Evolutionary conservation across 2,329 filamentous ascomycete species (phyloP).

Genomic region (Stachybotrys echinatus): DNA sequence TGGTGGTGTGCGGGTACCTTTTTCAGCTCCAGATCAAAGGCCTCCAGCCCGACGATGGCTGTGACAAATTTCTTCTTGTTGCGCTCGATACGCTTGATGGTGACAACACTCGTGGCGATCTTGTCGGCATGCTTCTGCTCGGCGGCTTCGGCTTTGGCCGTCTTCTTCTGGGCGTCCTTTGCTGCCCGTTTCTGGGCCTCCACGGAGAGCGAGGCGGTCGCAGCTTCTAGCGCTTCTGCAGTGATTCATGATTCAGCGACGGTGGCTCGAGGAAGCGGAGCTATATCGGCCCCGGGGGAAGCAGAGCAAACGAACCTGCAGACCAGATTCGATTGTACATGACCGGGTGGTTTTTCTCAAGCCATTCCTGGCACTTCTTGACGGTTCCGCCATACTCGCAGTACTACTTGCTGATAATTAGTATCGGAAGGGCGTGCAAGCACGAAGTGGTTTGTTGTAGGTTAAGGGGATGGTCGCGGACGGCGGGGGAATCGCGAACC

Average conservation of each 20-base stretch:
- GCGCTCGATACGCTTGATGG: slow-evolving; percentile 94
- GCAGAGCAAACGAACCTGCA: slow-evolving; percentile 51
- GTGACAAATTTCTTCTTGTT: slow-evolving; percentile 98
- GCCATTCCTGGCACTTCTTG: slow-evolving; percentile 97
- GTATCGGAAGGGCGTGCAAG: slow-evolving; percentile 4
- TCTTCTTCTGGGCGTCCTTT: slow-evolving; percentile 96
- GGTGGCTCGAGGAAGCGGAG: neutral
- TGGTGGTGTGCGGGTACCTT: slow-evolving; percentile 46
- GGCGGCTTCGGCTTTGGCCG: slow-evolving; percentile 83
- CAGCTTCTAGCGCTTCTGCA: slow-evolving; percentile 73
- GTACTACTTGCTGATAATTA: slow-evolving; percentile 58
- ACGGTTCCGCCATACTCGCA: slow-evolving; percentile 97
- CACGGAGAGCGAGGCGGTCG: slow-evolving; percentile 79
- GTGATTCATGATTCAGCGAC: neutral
- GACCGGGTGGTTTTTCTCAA: slow-evolving; percentile 66
- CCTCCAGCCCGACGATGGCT: slow-evolving; percentile 82
- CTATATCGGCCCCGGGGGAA: neutral
- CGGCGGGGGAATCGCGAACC: slow-evolving; percentile 33
- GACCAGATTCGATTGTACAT: slow-evolving; percentile 83
- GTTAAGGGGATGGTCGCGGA: no score
- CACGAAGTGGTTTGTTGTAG: no score
- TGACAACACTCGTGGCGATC: slow-evolving; percentile 75
- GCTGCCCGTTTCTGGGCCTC: slow-evolving; percentile 91
- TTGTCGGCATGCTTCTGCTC: slow-evolving; percentile 80
- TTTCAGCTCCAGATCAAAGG: slow-evolving; percentile 88